Percentiles rank a stretch among this genome's conserved stretches.
These are phyloP conservation scores for Hymenoscyphus fraxineus DNA, from an alignment of 2,329 filamentous ascomycete genomes.

Conservation along the genomic window DNA sequence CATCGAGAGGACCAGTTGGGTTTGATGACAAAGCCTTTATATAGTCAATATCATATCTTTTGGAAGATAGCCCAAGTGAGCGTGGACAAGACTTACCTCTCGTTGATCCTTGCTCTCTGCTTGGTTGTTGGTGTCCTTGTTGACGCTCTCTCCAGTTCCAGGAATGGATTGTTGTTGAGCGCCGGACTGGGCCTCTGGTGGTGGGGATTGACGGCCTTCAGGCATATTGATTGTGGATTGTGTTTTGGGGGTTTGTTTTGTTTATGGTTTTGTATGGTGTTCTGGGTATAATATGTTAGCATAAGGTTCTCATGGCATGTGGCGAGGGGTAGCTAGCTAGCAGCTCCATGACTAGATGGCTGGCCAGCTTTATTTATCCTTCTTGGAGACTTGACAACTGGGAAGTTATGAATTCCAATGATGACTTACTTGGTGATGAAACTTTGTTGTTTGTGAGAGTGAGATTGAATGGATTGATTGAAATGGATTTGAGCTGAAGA, in stretches of 20 bases:
- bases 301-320: not conserved
- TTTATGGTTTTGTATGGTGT: not conserved
- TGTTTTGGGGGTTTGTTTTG: not conserved
- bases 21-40: constrained; percentile 57
- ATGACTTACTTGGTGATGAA: not conserved
- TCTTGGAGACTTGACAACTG: not conserved
- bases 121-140: constrained; percentile 50
- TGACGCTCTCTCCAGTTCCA: constrained; percentile 54
- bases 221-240: constrained; percentile 5
- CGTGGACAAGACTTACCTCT: constrained; percentile 38
- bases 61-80: not conserved
- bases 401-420: not conserved
- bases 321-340: not conserved
- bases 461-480: not conserved
- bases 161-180: constrained; percentile 59
- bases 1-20: constrained; percentile 61
- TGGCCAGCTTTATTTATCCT: not conserved
- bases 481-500: not conserved
- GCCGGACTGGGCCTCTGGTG: constrained; percentile 64
- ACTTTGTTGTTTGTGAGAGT: not conserved
- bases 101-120: constrained; percentile 48
- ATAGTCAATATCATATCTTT: not conserved
- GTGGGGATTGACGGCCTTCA: constrained; percentile 72
- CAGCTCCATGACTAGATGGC: not conserved
- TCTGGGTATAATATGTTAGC: not conserved